Evolutionary conservation across 2,329 filamentous ascomycete genomes (phyloP), one percentile per base, ranked within the genome.

Genomic region (Sporothrix brasiliensis): DNA sequence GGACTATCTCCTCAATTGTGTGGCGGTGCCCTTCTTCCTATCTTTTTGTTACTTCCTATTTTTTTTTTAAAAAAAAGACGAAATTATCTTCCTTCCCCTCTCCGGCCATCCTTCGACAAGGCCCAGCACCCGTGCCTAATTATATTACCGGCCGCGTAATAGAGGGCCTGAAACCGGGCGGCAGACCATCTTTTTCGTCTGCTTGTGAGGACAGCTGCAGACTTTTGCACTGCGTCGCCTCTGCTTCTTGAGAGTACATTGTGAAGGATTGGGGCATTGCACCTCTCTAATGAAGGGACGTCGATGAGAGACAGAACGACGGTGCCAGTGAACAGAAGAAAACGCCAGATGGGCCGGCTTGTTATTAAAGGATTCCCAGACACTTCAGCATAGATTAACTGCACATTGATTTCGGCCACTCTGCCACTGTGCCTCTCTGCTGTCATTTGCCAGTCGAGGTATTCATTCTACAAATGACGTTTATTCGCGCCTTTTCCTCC

Each of bases 131-230:
- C 41, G 34, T 41, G 30, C 56, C 19, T 60, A 19, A 41, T 60
- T 63, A 63, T n/a, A 63, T 63, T 63, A 41, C 11, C 39, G 14
- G 58, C 41, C 39, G 58, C 58, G 58, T 63, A 63, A 47, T 39
- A 61, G 44, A 61, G 39, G 39, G 58, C 58, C 58, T 39, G 58
- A 14, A 21, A 44, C 34, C 58, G 34, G 34, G 44, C 24, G 58
- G 34, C 6, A 21, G n/a, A 24, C n/a, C 39, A 61, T 24, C 21
- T n/a, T 21, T 16, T 27, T 34, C 24, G 54, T 58, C 27, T 39
- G 24, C 39, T 58, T 58, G 39, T n/a, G 34, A 34, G 34, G 3
- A 34, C 34, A 34, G 34, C 11, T 58, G 54, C 4, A 1, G 24
- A 34, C 16, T 24, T 4, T 24, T 19, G n/a, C 9, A 21, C 21